A percentile compares a stretch with the other conserved stretches of the same genome.
phyloP scores from a whole-genome alignment of 345 rosid genomes.

The Lepidium aucheri region DNA sequence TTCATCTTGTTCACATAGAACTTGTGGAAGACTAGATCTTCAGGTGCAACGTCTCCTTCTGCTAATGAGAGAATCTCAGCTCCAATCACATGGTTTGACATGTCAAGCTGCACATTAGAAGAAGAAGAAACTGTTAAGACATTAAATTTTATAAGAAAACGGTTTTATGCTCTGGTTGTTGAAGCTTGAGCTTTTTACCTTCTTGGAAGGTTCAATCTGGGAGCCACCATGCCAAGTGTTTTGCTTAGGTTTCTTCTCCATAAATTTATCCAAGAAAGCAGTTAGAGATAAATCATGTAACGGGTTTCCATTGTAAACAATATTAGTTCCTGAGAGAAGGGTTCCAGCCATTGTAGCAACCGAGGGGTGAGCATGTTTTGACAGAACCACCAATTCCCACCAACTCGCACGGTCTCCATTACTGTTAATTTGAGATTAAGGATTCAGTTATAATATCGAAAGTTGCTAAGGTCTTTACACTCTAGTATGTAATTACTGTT shows the following conservation, averaged over 20 bases:
- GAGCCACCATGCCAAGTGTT: conserved; percentile 94
- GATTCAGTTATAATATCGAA: neutral
- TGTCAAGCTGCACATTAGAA: conserved; percentile 56
- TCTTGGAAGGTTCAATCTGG: conserved; percentile 91
- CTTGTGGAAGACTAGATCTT: conserved; percentile 92
- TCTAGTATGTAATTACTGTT: neutral
- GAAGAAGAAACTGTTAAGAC: neutral
- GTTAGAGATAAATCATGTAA: conserved; percentile 62
- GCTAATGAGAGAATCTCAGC: conserved; percentile 75
- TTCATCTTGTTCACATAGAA: conserved; percentile 79
- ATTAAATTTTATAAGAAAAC: neutral
- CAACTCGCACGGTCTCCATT: conserved; percentile 77
- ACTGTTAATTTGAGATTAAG: conserved; percentile 34
- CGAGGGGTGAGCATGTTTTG: conserved; percentile 88
- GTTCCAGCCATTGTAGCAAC: conserved; percentile 97
- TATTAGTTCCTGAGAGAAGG: conserved; percentile 77
- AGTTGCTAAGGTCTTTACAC: neutral
- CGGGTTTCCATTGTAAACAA: conserved; percentile 91
- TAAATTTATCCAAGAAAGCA: conserved; percentile 90
- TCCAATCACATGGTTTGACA: conserved; percentile 69
- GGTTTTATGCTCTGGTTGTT: neutral
- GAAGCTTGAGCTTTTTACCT: conserved; percentile 39
- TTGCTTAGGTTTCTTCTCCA: conserved; percentile 94
- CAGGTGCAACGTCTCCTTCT: conserved; percentile 84
- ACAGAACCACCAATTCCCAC: conserved; percentile 91